Evolutionary conservation across 31 red algal genomes (phyloP).

Genomic region (Asparagopsis taxiformis): DNA sequence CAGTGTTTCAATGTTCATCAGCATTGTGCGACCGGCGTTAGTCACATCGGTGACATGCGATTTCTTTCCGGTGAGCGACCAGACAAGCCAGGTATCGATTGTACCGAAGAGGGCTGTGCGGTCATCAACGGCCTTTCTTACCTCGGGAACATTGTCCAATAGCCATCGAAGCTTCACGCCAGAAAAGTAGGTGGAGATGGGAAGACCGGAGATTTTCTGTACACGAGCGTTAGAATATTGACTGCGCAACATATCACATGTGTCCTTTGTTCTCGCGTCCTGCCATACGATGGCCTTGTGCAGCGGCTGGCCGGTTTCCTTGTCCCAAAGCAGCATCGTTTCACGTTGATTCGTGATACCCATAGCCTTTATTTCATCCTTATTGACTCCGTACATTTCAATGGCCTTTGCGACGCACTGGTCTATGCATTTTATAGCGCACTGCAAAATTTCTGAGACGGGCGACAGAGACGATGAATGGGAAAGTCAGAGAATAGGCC

Average conservation of each 20-base stretch:
- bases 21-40: slow-evolving; percentile 88
- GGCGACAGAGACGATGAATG: slow-evolving; percentile 1
- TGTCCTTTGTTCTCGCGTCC: slow-evolving; percentile 70
- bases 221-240: slow-evolving; percentile 23
- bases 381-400: slow-evolving; percentile 25
- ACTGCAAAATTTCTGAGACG: slow-evolving; percentile 26
- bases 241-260: slow-evolving; percentile 30
- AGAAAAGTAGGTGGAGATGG: slow-evolving; percentile 87
- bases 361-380: slow-evolving; percentile 65
- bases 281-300: slow-evolving; percentile 89
- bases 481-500: too few relatives aligned
- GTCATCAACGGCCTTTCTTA: slow-evolving; percentile 48
- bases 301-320: slow-evolving; percentile 67
- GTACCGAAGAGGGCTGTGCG: slow-evolving; percentile 88
- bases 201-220: slow-evolving; percentile 58
- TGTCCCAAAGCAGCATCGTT: slow-evolving; percentile 89
- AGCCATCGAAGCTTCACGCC: slow-evolving; percentile 92
- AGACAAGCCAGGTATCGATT: slow-evolving; percentile 93
- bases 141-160: slow-evolving; percentile 80
- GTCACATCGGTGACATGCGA: slow-evolving; percentile 90
- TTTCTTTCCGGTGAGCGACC: slow-evolving; percentile 57
- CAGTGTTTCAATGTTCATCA: slow-evolving; percentile 81
- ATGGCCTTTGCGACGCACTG: slow-evolving; percentile 37
- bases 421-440: slow-evolving; percentile 55
- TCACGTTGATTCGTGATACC: slow-evolving; percentile 98